Conservation (phyloP, 2,329 filamentous ascomycete genomes). For the Nemania sp. region DNA sequence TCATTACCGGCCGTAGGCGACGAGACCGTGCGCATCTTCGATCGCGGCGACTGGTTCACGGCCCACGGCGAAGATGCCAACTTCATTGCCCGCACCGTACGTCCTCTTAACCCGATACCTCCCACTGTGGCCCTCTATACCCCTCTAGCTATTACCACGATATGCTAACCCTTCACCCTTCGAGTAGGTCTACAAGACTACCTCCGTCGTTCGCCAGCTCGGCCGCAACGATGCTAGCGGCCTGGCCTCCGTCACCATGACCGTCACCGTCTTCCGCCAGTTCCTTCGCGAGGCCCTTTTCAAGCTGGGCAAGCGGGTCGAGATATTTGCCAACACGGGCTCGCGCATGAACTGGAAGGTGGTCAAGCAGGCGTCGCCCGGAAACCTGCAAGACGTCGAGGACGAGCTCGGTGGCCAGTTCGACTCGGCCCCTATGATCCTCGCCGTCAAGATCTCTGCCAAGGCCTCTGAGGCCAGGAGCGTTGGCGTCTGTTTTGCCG, state of each 20-base stretch:
- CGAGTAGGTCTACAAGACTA: constrained; percentile 88
- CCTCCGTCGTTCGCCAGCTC: constrained; percentile 88
- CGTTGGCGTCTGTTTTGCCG: constrained; percentile 95
- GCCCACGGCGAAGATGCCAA: constrained; percentile 85
- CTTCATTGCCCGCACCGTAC: constrained; percentile 77
- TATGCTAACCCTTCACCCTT: too few species aligned
- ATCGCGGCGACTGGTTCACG: constrained; percentile 93
- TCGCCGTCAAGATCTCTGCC: constrained; percentile 91
- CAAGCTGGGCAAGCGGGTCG: constrained; percentile 84
- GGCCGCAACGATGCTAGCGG: constrained; percentile 82
- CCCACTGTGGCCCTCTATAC: neutral
- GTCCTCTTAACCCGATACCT: constrained; percentile 27
- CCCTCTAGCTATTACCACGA: neutral
- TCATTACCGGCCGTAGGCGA: constrained; percentile 72
- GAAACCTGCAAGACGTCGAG: constrained; percentile 95
- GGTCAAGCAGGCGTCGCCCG: constrained; percentile 88
- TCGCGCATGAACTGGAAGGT: constrained; percentile 91
- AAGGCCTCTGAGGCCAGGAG: constrained; percentile 82
- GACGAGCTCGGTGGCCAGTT: constrained; percentile 88
- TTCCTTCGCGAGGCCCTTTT: constrained; percentile 95
- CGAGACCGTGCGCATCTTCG: constrained; percentile 86
- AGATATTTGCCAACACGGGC: constrained; percentile 79
- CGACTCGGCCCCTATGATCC: constrained; percentile 89
- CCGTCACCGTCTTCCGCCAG: constrained; percentile 90
- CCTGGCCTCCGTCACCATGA: constrained; percentile 92